Evolutionary conservation across 106 monocot species (phyloP), one percentile per base, ranked within the genome.

Genomic region (Apostasia ramifera): DNA sequence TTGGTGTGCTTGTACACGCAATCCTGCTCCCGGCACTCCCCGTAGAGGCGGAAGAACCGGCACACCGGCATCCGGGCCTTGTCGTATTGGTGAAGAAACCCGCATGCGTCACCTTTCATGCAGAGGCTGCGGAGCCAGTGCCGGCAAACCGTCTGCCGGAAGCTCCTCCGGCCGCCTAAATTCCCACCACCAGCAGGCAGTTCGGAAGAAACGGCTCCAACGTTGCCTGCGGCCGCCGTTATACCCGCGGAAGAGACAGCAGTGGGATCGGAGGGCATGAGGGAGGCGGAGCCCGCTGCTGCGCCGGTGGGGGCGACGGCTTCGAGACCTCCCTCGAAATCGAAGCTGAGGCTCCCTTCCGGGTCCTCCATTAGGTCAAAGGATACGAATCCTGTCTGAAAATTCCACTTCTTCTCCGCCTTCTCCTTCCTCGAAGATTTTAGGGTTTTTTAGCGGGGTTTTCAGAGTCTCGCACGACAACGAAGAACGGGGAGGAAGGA

Each of bases 301-400:
- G 80, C 59, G 58, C 82, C 58, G 12, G 67, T 57, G 44, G 85
- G 13, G 7, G 71, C 67, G 57, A 52, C 68, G n/a, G 66, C 61
- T 66, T 97, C 97, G 76, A 97, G 97, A 66, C 92, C 92, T 57
- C 89, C 92, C 83, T 97, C 97, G 85, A 97, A 97, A 75, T 97
- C 97, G 81, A 97, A 97, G 70, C 81, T 92, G 15, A 97, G 89
- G 64, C 41, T 77, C 53, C 91, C 95, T 6, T 97, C 97, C 12
- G 83, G 51, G 65, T 92, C 92, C 4, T 92, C 92, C 92, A 92
- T 91, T 13, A 59, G 13, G 6, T 2, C 3, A 47, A 3, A 13
- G n/a, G 39, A 0, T 26, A 26, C 26, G 26, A 26, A 26, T 26
- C 26, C 26, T 26, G 26, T 26, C 26, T 26, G 26, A 26, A 26